Evolutionary conservation across 2,329 filamentous ascomycete species (phyloP).

Genomic region (Colletotrichum sp.): DNA sequence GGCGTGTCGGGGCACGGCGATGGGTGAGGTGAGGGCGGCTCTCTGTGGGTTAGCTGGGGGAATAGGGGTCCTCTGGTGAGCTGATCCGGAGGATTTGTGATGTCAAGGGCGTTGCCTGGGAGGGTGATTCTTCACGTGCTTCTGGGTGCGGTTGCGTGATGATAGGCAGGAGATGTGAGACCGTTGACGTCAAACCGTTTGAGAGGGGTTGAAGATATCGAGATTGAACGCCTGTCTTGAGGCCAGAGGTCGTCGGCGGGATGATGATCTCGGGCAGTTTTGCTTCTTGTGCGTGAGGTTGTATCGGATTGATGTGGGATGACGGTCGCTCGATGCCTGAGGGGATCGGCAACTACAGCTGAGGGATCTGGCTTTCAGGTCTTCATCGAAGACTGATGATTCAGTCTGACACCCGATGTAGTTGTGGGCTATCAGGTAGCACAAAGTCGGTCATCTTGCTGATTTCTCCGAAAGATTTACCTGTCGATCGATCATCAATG

Average conservation of each 20-base stretch:
- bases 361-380: not conserved
- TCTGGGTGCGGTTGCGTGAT: not conserved
- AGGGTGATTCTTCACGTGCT: not conserved
- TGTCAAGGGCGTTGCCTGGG: not conserved
- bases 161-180: not conserved
- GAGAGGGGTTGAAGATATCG: not conserved
- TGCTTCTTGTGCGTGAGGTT: not conserved
- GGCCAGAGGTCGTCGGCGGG: not conserved
- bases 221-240: not conserved
- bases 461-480: not conserved
- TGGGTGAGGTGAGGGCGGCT: not conserved
- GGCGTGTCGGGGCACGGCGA: not conserved
- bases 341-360: not conserved
- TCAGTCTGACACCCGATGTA: not conserved
- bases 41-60: not conserved
- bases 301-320: not conserved
- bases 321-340: not conserved
- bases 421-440: not conserved
- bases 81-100: not conserved
- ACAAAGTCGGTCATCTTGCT: not conserved
- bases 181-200: not conserved
- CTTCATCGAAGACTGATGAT: not conserved
- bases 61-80: not conserved
- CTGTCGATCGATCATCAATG: too few species aligned
- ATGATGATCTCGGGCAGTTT: not conserved